phyloP scores from a whole-genome alignment of 106 monocot genomes.

The Vanilla planifolia region DNA sequence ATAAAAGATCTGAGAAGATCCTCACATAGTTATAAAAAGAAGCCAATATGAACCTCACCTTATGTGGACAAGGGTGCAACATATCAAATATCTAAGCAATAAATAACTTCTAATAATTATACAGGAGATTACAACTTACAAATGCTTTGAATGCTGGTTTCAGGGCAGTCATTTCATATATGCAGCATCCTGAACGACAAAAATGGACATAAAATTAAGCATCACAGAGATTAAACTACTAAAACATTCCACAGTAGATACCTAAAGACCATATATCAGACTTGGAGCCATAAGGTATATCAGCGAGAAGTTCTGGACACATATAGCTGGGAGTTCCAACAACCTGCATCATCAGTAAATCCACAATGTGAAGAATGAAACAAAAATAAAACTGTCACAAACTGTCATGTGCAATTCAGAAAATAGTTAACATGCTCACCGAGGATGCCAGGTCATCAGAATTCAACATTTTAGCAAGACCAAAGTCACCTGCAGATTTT shows the following conservation, averaged over 20 bases:
- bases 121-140: conserved; percentile 49
- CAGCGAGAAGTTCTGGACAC: conserved; percentile 99
- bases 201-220: neutral
- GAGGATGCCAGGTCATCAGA: conserved; percentile 96
- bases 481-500: conserved; percentile 75
- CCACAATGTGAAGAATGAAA: neutral
- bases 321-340: conserved; percentile 99
- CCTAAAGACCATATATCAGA: conserved; percentile 99
- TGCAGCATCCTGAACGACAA: conserved; percentile 71
- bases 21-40: no score
- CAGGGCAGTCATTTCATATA: conserved; percentile 98
- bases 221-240: neutral
- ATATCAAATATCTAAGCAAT: neutral
- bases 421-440: conserved; percentile 32
- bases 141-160: conserved; percentile 97
- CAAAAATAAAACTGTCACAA: neutral
- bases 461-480: conserved; percentile 93
- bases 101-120: neutral
- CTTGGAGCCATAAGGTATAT: conserved; percentile 97
- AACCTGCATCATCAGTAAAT: conserved; percentile 38
- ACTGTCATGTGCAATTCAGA: neutral
- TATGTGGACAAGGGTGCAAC: neutral
- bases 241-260: conserved; percentile 14
- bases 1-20: no score
- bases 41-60: no score